phyloP scores from a whole-genome alignment of 805 yeast genomes.

The Candida silvicultrix region DNA sequence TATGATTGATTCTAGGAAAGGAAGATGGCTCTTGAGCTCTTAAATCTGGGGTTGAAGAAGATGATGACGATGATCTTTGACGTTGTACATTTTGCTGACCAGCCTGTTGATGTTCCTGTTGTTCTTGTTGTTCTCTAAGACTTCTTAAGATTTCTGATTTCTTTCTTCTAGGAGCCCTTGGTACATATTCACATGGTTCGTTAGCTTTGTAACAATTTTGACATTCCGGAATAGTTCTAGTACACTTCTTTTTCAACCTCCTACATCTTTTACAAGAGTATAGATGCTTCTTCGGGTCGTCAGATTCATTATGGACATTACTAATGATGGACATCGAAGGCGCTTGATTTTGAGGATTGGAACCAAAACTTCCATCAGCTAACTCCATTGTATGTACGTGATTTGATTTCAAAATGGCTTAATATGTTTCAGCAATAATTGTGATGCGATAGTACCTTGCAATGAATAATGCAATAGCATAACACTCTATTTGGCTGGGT shows the following conservation, averaged over 20 bases:
- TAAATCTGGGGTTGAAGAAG: not conserved
- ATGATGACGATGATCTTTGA: not conserved
- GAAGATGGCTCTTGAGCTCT: not conserved
- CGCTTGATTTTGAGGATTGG: not conserved
- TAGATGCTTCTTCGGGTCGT: constrained; percentile 7
- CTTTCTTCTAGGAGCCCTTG: constrained; percentile 35
- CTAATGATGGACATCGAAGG: not conserved
- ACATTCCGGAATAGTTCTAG: constrained; percentile 38
- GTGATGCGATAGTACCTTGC: too few relatives aligned
- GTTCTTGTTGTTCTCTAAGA: constrained; percentile 14
- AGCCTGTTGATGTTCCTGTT: constrained; percentile 1
- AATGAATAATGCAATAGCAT: not conserved
- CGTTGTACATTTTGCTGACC: not conserved
- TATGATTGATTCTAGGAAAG: not conserved
- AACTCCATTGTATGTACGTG: not conserved
- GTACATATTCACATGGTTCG: constrained; percentile 36
- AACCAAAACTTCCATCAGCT: not conserved
- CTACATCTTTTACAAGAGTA: constrained; percentile 43
- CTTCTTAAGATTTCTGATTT: constrained; percentile 23
- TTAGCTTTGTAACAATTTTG: constrained; percentile 33
- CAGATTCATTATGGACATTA: not conserved
- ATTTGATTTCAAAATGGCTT: not conserved
- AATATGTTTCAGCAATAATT: too few relatives aligned
- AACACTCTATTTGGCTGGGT: not conserved
- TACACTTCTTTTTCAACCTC: constrained; percentile 42